Conservation (phyloP, 1,139 yeast genomes). For the Yamadazyma jaroonii region DNA sequence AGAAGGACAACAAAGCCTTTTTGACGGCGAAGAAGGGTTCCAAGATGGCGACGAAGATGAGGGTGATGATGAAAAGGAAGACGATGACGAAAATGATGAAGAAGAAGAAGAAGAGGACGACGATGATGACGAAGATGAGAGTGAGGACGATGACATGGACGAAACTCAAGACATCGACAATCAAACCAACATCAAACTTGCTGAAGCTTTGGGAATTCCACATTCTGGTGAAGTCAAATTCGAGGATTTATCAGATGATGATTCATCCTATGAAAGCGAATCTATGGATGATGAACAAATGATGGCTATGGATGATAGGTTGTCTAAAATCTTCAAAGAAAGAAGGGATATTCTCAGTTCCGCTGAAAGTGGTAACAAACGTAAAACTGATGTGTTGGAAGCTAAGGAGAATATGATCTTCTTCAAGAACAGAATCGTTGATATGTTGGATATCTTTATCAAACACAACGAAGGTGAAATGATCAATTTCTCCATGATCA, state of each 20-base stretch:
- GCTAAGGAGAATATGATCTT: conserved; percentile 80
- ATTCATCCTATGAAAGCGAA: conserved; percentile 59
- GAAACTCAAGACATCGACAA: conserved; percentile 49
- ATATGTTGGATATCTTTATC: conserved; percentile 64
- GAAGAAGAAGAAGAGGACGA: conserved; percentile 30
- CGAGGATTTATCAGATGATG: conserved; percentile 37
- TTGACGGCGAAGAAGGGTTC: conserved; percentile 60
- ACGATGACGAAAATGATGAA: conserved; percentile 45
- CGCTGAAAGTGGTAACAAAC: conserved; percentile 56
- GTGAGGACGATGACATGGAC: conserved; percentile 28
- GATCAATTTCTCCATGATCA: conserved; percentile 43
- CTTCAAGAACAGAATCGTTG: conserved; percentile 77
- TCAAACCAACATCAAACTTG: conserved; percentile 68
- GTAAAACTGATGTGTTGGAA: conserved; percentile 66
- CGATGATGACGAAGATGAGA: conserved; percentile 32
- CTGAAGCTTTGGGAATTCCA: conserved; percentile 74
- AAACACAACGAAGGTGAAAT: conserved; percentile 45
- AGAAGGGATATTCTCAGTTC: conserved; percentile 60
- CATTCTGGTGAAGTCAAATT: conserved; percentile 45
- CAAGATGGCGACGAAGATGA: conserved; percentile 22
- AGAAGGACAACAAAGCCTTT: conserved; percentile 75
- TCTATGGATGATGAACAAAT: conserved; percentile 96
- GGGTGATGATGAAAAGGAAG: conserved; percentile 28
- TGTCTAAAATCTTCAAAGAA: conserved; percentile 81
- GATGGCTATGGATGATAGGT: conserved; percentile 90